Percentiles rank a stretch among this genome's conserved stretches.
These are phyloP conservation scores for Colletotrichum sp. DNA, from an alignment of 2,329 filamentous ascomycete genomes.

Conservation along the genomic window DNA sequence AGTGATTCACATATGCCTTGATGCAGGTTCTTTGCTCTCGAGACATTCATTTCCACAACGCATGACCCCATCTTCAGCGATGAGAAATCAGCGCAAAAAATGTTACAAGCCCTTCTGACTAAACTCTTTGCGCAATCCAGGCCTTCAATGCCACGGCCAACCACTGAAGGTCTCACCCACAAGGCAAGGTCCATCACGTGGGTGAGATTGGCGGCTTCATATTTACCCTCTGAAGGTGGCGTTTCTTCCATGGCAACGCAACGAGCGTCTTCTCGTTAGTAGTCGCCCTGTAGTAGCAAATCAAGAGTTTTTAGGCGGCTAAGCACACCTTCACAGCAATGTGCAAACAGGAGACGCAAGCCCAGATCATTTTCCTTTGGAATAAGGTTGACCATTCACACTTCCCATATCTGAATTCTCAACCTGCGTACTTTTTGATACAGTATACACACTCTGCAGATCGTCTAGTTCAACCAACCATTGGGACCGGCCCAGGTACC, in stretches of 20 bases:
- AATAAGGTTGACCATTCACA: neutral
- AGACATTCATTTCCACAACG: neutral
- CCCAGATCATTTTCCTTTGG: neutral
- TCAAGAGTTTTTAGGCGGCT: neutral
- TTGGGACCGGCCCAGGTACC: conserved; percentile 67
- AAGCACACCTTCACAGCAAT: neutral
- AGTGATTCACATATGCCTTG: neutral
- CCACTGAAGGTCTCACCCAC: neutral
- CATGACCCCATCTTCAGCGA: neutral
- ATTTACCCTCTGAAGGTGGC: neutral
- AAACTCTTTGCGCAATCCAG: neutral
- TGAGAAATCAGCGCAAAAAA: neutral
- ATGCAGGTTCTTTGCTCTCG: neutral
- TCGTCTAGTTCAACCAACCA: conserved; percentile 42
- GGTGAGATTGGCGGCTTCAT: neutral
- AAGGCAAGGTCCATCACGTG: neutral
- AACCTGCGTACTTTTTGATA: neutral
- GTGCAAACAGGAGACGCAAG: neutral
- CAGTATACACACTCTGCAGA: neutral
- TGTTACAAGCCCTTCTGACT: neutral
- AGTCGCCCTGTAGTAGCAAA: neutral
- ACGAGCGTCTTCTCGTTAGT: neutral
- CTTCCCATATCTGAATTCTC: neutral
- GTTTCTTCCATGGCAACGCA: neutral
- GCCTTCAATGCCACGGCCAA: neutral